Base-by-base conservation (phyloP, 768 basidiomycete genomes). In the Mycena metata region DNA sequence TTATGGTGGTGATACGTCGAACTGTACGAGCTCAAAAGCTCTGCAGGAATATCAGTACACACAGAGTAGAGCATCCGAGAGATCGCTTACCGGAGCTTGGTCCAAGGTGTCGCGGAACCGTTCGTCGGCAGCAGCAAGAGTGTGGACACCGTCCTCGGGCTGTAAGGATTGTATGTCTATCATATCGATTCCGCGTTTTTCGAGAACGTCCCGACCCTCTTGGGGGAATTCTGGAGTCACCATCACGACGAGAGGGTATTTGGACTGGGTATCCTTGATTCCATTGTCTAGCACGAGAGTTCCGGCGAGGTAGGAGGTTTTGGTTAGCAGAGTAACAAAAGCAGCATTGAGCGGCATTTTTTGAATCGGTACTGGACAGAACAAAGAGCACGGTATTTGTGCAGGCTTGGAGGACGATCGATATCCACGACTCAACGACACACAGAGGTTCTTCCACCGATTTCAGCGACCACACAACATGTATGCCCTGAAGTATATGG, bases 171-270 rank as follows among this genome's bases (percentile, higher is more conserved):
- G 84, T 54, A 96, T 82, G n/a, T 89, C 88, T 65, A 82, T 80
- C 43, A 88, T 84, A 17, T 54, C 64, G 72, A 96, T 90, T 1
- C 84, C 86, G 10, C 84, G 80, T 51, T 82, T 83, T 26, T 72
- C 67, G 36, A 99, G 84, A 47, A 90, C 77, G 26, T 81, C 79
- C 54, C 84, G 84, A 13, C 83, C 86, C 23, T 86, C 82, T 35
- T 82, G 66, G 5, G 89, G 82, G 33, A 96, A 76, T 2, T 82
- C 75, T 6, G 88, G 81, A 0, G 94, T 93, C 42, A 87, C 86
- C 89, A 96, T 92, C 42, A 91, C 92, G 49, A 95, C 83, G 19
- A 96, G 83, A n/a, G 92, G 89, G 78, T 94, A 95, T 67, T 83
- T 82, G 17, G 91, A 89, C 17, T 83, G 78, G 39, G 89, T 87